These are phyloP conservation scores for Curvularia sp. DNA, from an alignment of 2,329 filamentous ascomycete species.

Conservation along the genomic window DNA sequence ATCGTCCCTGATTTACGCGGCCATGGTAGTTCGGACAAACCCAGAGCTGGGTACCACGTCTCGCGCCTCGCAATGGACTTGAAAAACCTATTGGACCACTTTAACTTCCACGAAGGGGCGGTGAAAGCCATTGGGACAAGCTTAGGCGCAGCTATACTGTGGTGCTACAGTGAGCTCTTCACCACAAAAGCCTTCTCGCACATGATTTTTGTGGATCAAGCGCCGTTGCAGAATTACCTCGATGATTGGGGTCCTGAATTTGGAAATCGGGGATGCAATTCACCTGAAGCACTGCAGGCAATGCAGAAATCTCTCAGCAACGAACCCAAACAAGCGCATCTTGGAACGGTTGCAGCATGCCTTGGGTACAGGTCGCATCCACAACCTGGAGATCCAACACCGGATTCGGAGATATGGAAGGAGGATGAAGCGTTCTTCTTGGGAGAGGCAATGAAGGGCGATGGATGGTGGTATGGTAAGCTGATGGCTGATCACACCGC, in stretches of 20 bases:
- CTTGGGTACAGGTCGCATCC: slow-evolving; percentile 35
- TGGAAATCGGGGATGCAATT: slow-evolving; percentile 36
- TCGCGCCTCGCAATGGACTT: slow-evolving; percentile 39
- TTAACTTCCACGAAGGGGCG: slow-evolving; percentile 17
- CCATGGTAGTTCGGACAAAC: slow-evolving; percentile 36
- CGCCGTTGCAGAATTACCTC: slow-evolving; percentile 37
- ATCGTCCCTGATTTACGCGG: slow-evolving; percentile 36
- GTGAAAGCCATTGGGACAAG: slow-evolving; percentile 31
- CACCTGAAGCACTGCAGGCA: slow-evolving; percentile 17
- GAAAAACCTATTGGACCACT: slow-evolving; percentile 32
- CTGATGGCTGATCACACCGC: slow-evolving; percentile 43
- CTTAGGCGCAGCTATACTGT: slow-evolving; percentile 34
- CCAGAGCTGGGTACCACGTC: slow-evolving; percentile 38
- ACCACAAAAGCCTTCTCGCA: slow-evolving; percentile 28
- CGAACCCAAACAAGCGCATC: slow-evolving; percentile 26
- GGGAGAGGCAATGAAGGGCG: slow-evolving; percentile 31
- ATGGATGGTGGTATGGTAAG: slow-evolving; percentile 41
- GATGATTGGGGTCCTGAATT: slow-evolving; percentile 34
- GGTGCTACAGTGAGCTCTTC: slow-evolving; percentile 41
- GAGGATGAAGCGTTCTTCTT: slow-evolving; percentile 39
- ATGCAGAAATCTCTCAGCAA: slow-evolving; percentile 26
- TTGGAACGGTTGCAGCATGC: slow-evolving; percentile 34
- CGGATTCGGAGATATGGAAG: slow-evolving; percentile 23
- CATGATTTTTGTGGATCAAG: slow-evolving; percentile 41
- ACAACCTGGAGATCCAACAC: slow-evolving; percentile 20